Conservation (phyloP, 257 asterid species). For the Ballota nigra region DNA sequence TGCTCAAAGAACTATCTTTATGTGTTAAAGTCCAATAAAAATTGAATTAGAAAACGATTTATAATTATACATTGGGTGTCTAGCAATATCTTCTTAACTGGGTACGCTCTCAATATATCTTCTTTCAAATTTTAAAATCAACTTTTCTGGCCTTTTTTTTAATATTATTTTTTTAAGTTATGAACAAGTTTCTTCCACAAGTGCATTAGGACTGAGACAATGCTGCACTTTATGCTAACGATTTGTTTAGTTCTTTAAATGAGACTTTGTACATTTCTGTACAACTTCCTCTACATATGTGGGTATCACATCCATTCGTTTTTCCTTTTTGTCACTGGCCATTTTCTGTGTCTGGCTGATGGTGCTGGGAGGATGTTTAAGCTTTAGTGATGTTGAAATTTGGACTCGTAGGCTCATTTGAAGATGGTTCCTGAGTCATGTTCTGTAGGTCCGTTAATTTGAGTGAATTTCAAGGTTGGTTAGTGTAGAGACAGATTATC, state of each 20-base stretch:
- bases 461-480: conserved; percentile 8
- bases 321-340: background rate
- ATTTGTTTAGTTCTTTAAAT: background rate
- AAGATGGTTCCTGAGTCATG: background rate
- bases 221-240: background rate
- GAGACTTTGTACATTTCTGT: background rate
- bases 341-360: conserved; percentile 15
- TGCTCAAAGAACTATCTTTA: background rate
- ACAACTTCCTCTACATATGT: background rate
- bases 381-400: background rate
- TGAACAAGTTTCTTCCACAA: background rate
- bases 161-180: background rate
- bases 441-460: background rate
- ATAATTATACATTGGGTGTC: too few species aligned
- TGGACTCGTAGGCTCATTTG: background rate
- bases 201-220: background rate
- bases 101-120: background rate
- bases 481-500: background rate
- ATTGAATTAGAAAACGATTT: too few species aligned
- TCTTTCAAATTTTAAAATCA: background rate
- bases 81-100: too few species aligned
- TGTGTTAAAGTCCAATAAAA: background rate
- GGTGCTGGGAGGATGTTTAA: conserved; percentile 8
- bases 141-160: background rate
- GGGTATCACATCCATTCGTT: background rate